phyloP scores from a whole-genome alignment of 1,284 basidiomycete genomes.

The Cryptococcus sp. region DNA sequence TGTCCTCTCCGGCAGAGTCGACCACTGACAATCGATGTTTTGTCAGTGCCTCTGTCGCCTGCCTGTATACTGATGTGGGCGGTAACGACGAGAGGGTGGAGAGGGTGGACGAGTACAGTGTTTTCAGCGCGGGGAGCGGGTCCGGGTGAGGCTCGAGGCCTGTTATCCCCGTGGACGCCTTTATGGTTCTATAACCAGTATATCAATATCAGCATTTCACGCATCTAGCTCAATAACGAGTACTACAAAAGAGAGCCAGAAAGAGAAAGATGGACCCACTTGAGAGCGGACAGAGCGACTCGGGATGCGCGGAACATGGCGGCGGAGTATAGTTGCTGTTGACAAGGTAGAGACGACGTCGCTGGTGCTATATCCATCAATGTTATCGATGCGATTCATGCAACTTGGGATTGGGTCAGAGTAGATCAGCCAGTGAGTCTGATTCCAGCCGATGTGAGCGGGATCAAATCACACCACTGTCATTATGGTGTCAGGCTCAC shows the following conservation, averaged over 20 bases:
- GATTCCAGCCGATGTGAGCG: conserved; percentile 5
- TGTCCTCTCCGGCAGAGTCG: conserved; percentile 66
- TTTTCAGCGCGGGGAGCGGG: conserved; percentile 74
- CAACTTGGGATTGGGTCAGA: conserved; percentile 10
- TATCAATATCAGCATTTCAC: neutral
- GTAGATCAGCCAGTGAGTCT: conserved; percentile 13
- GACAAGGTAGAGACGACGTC: too few species aligned
- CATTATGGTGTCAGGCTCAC: conserved; percentile 15
- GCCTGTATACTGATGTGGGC: conserved; percentile 80
- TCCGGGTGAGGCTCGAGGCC: conserved; percentile 59
- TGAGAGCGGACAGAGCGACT: conserved; percentile 59
- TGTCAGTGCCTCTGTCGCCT: conserved; percentile 85
- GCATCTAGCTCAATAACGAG: neutral
- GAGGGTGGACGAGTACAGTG: conserved; percentile 80
- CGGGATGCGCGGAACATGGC: conserved; percentile 77
- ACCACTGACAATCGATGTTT: conserved; percentile 76
- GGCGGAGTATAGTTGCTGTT: neutral
- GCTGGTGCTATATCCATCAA: neutral
- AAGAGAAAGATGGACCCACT: conserved; percentile 28
- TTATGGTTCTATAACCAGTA: conserved; percentile 55
- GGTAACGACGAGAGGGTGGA: conserved; percentile 71
- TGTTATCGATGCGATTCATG: neutral
- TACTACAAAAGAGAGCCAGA: too few species aligned
- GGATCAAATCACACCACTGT: too few species aligned
- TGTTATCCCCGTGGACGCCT: conserved; percentile 76